Conservation (phyloP, 257 asterid genomes). For the Fraxinus quadrangulata region DNA sequence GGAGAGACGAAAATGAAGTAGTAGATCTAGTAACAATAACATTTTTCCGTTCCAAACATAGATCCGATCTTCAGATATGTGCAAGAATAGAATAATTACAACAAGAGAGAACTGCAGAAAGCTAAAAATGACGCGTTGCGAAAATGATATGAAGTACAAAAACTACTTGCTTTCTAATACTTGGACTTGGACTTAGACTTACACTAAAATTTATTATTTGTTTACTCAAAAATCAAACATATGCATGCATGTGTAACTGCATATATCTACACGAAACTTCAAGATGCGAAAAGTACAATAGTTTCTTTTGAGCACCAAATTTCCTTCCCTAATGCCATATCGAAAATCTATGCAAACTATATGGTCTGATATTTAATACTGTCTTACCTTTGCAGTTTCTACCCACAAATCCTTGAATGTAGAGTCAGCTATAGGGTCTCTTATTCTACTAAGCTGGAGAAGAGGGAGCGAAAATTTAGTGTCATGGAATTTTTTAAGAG, state of each 20-base stretch:
- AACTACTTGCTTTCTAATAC: neutral
- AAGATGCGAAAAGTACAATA: neutral
- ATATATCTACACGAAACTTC: neutral
- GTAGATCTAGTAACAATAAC: neutral
- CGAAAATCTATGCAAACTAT: neutral
- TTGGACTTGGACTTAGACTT: neutral
- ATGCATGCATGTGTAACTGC: neutral
- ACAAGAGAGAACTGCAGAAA: neutral
- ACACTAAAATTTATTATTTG: no score
- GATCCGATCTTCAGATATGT: neutral
- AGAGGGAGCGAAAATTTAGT: conserved; percentile 10
- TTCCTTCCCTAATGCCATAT: neutral
- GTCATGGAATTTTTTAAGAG: neutral
- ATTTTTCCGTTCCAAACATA: neutral
- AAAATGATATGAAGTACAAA: neutral
- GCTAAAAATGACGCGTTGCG: neutral
- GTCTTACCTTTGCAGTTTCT: conserved; percentile 70
- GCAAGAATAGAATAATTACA: neutral
- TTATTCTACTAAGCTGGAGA: conserved; percentile 60
- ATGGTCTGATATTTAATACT: neutral
- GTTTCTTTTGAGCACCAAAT: neutral
- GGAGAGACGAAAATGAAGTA: neutral
- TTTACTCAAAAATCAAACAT: neutral
- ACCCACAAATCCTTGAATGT: conserved; percentile 73
- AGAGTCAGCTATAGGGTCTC: conserved; percentile 72